phyloP scores from a whole-genome alignment of 345 rosid species.

The Mangifera indica region DNA sequence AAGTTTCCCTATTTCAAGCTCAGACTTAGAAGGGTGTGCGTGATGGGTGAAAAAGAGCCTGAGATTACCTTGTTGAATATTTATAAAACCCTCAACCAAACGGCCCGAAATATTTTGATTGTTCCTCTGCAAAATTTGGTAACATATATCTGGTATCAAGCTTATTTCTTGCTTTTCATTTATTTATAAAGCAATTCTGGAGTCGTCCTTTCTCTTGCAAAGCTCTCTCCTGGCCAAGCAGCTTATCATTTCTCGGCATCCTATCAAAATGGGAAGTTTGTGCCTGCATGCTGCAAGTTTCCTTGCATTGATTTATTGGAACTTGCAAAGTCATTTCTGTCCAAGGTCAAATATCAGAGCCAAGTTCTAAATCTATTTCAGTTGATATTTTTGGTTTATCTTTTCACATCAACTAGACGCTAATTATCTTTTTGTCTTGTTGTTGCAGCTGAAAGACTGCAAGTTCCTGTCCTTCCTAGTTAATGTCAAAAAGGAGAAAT shows the following conservation, averaged over 20 bases:
- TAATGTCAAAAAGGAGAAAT: slow-evolving; percentile 21
- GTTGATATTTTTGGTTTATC: not conserved
- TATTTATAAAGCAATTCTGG: no score
- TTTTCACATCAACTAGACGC: not conserved
- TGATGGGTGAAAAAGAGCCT: no score
- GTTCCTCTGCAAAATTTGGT: no score
- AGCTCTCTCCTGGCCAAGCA: no score
- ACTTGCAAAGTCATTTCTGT: slow-evolving; percentile 32
- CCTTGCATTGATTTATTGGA: slow-evolving; percentile 27
- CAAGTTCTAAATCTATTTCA: not conserved
- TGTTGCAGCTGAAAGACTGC: slow-evolving; percentile 29
- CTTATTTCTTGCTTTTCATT: no score
- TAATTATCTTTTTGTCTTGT: not conserved
- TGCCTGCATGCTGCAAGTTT: slow-evolving; percentile 28
- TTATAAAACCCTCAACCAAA: no score
- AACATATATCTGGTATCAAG: no score
- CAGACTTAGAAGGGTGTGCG: no score
- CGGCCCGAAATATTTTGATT: no score
- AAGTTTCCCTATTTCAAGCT: no score
- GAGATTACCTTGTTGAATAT: no score
- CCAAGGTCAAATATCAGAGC: slow-evolving; percentile 26
- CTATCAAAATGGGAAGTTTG: slow-evolving; percentile 31
- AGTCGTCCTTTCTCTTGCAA: no score
- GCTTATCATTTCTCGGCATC: slow-evolving; percentile 42
- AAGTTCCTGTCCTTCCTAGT: slow-evolving; percentile 27